Conservation (phyloP, 768 basidiomycete species). For the Hygrocybe coccinea region DNA sequence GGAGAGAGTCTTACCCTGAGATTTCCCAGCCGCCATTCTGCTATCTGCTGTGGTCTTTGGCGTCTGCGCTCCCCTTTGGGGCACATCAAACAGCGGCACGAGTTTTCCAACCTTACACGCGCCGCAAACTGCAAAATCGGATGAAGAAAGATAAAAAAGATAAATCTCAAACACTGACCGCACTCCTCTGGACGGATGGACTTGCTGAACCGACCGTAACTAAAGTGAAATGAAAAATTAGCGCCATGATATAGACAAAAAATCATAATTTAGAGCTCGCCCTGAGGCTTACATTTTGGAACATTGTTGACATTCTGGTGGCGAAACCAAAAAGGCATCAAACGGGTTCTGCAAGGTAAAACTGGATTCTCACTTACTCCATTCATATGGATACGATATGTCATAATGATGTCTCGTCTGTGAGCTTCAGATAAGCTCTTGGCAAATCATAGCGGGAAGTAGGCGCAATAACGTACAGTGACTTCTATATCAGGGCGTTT, state of each 20-base stretch:
- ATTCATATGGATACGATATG: slow-evolving; percentile 66
- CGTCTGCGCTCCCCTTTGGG: slow-evolving; percentile 33
- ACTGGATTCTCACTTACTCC: slow-evolving; percentile 47
- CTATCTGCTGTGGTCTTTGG: slow-evolving; percentile 35
- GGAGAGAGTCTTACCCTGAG: slow-evolving; percentile 38
- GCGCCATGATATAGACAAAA: no score
- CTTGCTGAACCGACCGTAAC: slow-evolving; percentile 71
- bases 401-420: slow-evolving; percentile 74
- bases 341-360: slow-evolving; percentile 5
- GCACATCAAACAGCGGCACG: slow-evolving; percentile 49
- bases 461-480: slow-evolving; percentile 40
- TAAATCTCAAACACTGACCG: slow-evolving; percentile 36
- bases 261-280: background rate
- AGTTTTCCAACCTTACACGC: slow-evolving; percentile 58
- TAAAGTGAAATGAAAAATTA: no score
- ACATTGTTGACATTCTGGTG: slow-evolving; percentile 59
- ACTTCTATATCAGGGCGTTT: slow-evolving; percentile 65
- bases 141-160: background rate
- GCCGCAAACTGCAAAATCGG: slow-evolving; percentile 51
- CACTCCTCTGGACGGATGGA: slow-evolving; percentile 64
- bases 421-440: background rate
- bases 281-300: slow-evolving; percentile 45
- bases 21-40: slow-evolving; percentile 40
- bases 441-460: background rate
- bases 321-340: background rate